A percentile compares a stretch with the other conserved stretches of the same genome.
phyloP scores from a whole-genome alignment of 306 rosid species.

The Adenanthera pavonina region DNA sequence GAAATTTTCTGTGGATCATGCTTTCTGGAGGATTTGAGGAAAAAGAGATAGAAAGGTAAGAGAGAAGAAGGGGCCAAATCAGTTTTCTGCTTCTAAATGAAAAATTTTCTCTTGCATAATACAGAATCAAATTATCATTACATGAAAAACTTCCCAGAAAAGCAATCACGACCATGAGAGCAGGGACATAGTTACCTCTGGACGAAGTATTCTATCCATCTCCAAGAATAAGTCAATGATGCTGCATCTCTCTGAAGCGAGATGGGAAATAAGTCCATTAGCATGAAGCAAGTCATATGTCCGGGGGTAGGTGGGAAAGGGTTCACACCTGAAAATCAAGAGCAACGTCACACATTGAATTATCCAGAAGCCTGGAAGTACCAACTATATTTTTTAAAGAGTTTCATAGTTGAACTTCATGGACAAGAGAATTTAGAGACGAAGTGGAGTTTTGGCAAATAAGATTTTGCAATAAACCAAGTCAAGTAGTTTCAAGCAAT shows the following conservation, averaged over 20 bases:
- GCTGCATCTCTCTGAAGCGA: conserved; percentile 77
- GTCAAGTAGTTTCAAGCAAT: conserved; percentile 27
- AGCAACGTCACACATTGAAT: conserved; percentile 37
- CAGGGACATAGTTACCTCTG: conserved; percentile 68
- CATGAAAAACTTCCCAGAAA: conserved; percentile 9
- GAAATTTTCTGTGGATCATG: conserved; percentile 18
- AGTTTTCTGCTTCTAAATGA: conserved; percentile 6
- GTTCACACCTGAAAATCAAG: conserved; percentile 83
- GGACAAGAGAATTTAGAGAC: conserved; percentile 10
- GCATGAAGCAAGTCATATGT: conserved; percentile 96
- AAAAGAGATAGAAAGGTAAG: conserved; percentile 17
- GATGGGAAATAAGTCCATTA: conserved; percentile 82
- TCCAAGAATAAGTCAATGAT: conserved; percentile 80
- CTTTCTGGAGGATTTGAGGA: conserved; percentile 32
- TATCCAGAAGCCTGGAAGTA: conserved; percentile 25
- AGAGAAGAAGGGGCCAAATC: conserved; percentile 28
- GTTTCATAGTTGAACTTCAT: conserved; percentile 14
- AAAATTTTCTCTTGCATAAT: background rate
- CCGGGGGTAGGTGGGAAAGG: conserved; percentile 97
- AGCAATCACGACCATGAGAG: conserved; percentile 31
- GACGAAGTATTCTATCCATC: conserved; percentile 98
- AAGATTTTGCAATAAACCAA: conserved; percentile 31
- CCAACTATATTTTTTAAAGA: conserved; percentile 10
- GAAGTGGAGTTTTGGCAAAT: conserved; percentile 16
- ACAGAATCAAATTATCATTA: conserved; percentile 14